Evolutionary conservation across 1,284 basidiomycete genomes (phyloP).

Genomic region (Mycena sp.): DNA sequence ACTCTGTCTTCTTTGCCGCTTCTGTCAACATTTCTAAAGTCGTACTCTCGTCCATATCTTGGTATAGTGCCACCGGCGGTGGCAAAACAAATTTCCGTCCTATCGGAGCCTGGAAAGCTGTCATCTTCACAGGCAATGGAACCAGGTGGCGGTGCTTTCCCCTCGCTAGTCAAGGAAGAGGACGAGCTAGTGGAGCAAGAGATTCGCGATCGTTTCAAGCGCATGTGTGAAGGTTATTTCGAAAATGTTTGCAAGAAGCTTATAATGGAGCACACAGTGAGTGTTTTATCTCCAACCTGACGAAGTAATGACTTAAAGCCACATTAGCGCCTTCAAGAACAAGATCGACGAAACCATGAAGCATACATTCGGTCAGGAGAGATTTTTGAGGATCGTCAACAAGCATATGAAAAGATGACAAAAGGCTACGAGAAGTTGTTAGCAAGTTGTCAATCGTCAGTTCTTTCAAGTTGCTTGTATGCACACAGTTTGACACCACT

Average conservation of each 20-base stretch:
- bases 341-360: conserved; percentile 96
- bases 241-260: conserved; percentile 92
- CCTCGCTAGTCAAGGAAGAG: conserved; percentile 57
- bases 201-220: conserved; percentile 88
- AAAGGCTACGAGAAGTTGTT: conserved; percentile 93
- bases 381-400: conserved; percentile 98
- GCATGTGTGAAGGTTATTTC: conserved; percentile 94
- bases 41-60: conserved; percentile 83
- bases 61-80: conserved; percentile 67
- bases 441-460: conserved; percentile 85
- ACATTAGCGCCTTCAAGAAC: conserved; percentile 88
- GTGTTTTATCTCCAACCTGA: conserved; percentile 36
- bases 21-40: conserved; percentile 85
- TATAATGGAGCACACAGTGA: conserved; percentile 89
- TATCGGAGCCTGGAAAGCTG: conserved; percentile 48
- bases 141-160: conserved; percentile 51
- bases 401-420: conserved; percentile 98
- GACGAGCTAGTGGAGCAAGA: conserved; percentile 86
- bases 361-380: conserved; percentile 99
- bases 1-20: conserved; percentile 88
- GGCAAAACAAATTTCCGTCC: conserved; percentile 63
- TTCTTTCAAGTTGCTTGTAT: conserved; percentile 16
- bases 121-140: conserved; percentile 43
- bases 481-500: conserved; percentile 3
- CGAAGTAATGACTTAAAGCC: conserved; percentile 20